Percentiles rank a stretch among this genome's conserved stretches.
Evolutionary conservation across 192 early-diverging fungal species (phyloP).

Genomic region (Kappamyces sp.): DNA sequence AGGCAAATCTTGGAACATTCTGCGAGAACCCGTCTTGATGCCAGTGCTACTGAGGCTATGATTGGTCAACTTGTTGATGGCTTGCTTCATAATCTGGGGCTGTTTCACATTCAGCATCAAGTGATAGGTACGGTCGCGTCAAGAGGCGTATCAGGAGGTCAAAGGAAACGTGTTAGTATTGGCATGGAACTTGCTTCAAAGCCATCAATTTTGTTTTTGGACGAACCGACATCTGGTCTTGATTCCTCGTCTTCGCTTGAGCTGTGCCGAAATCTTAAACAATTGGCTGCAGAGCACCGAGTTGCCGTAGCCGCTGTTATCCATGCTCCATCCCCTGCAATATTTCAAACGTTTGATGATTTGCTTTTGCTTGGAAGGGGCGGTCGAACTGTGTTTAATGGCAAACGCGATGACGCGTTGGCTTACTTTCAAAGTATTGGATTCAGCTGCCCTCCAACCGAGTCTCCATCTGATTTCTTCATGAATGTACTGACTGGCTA

Average conservation of each 20-base stretch:
- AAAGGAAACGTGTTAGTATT: constrained; percentile 69
- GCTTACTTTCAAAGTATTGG: constrained; percentile 49
- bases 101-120: constrained; percentile 20
- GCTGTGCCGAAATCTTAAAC: constrained; percentile 51
- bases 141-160: constrained; percentile 73
- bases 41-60: constrained; percentile 43
- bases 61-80: constrained; percentile 36
- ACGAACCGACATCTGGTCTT: constrained; percentile 67
- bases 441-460: constrained; percentile 24
- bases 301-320: constrained; percentile 62
- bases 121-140: constrained; percentile 65
- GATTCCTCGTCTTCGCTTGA: constrained; percentile 59
- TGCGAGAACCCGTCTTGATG: constrained; percentile 51
- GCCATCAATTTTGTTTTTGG: constrained; percentile 60
- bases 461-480: constrained; percentile 53
- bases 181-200: constrained; percentile 62
- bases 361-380: constrained; percentile 63
- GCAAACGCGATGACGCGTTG: constrained; percentile 40
- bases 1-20: constrained; percentile 58
- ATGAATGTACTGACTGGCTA: constrained; percentile 59
- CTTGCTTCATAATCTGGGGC: constrained; percentile 9
- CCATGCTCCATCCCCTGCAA: constrained; percentile 56
- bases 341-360: constrained; percentile 65
- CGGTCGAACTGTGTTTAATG: constrained; percentile 57
- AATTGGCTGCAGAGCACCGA: constrained; percentile 48